Evolutionary conservation across 2,329 filamentous ascomycete genomes (phyloP), one percentile per base, ranked within the genome.

Genomic region (Aspergillus sojae): DNA sequence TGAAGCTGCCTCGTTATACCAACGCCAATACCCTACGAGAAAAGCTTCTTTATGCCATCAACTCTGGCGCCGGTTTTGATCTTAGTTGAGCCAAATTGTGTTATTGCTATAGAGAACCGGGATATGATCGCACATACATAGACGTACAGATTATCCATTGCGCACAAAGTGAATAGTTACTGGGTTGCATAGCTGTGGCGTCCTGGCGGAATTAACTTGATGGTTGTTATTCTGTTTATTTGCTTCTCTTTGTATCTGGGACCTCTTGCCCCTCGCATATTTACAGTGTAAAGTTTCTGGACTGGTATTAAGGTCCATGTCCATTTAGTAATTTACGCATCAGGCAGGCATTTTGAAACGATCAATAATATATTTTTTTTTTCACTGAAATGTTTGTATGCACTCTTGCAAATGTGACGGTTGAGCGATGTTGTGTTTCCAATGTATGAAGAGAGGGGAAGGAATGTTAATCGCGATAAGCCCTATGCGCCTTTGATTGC

Each of bases 21-120:
- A 88, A 83, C 39, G 87, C 89, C 66, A 78, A 81, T 63, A 85
- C 83, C 32, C 76, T 99, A 71, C 89, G 86, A 74, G 86, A 89
- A 72, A 98, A 97, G 80, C 76, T 99, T 64, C 80, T 98, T 58
- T 97, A 97, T 78, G 94, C 94, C 10, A 88, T 97, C 23, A 92
- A 92, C 70, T 91, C 92, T 0, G 93, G 93, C 0, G 94, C 95
- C 54, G 94, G 95, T 1, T 99, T 99, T 78, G 94, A 98, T 81
- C 80, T 95, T 60, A 79, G 77, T 64, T 79, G 55, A 73, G 36
- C 5, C 16, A 52, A 28, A 50, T 21, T 34, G 34, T 50, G 53
- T 52, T 52, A 52, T 11, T 32, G 28, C 28, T 5, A 32, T 52
- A 52, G 48, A 52, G 48, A n/a, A 34, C 28, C 2, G 28, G 26